Conservation (phyloP, 441 rosid species). For the Metrosideros polymorpha region DNA sequence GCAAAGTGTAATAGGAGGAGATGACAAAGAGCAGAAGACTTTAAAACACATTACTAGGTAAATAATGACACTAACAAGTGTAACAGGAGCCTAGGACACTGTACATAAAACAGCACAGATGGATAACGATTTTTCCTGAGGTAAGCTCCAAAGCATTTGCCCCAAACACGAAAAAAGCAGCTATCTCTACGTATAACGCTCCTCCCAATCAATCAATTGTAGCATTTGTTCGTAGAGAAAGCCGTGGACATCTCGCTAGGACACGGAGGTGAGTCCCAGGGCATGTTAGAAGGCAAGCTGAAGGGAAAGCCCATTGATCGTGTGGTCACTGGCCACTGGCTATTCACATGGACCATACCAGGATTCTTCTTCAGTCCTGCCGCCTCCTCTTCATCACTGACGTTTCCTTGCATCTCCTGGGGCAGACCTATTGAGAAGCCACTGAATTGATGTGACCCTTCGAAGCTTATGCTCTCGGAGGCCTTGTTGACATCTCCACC, state of each 20-base stretch:
- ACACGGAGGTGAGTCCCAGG: constrained; percentile 51
- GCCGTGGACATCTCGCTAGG: constrained; percentile 49
- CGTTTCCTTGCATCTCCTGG: constrained; percentile 25
- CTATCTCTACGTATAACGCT: background rate
- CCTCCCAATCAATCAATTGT: constrained; percentile 17
- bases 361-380: constrained; percentile 16
- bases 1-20: background rate
- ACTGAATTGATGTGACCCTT: constrained; percentile 18
- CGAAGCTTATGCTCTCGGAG: constrained; percentile 14
- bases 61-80: background rate
- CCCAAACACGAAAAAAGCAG: background rate
- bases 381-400: constrained; percentile 10
- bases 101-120: background rate
- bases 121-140: background rate
- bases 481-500: constrained; percentile 4
- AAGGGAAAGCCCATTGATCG: constrained; percentile 44
- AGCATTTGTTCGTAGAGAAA: constrained; percentile 47
- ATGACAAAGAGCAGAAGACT: background rate
- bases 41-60: background rate
- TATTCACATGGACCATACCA: background rate
- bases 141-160: background rate
- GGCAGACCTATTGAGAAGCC: constrained; percentile 30
- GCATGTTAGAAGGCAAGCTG: constrained; percentile 28
- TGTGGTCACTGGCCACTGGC: constrained; percentile 11
- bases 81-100: background rate